These are phyloP conservation scores for Emydomyces testavorans DNA, from an alignment of 2,329 filamentous ascomycete species.

Conservation along the genomic window DNA sequence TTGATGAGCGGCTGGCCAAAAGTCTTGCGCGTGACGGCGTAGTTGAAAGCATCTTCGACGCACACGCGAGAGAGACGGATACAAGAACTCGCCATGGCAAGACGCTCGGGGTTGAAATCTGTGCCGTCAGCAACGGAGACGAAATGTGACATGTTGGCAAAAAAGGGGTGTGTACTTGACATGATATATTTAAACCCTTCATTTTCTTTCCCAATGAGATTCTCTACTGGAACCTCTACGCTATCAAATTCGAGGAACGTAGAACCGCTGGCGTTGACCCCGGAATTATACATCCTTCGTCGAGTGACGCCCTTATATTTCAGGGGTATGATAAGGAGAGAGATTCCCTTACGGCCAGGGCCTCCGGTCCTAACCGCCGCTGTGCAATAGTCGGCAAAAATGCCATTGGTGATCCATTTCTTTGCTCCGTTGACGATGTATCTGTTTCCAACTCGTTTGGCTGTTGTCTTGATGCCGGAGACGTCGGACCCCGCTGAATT, in stretches of 20 bases:
- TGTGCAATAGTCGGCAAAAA: constrained; percentile 51
- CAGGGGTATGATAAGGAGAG: constrained; percentile 47
- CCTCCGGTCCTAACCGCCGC: constrained; percentile 51
- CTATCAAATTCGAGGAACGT: constrained; percentile 61
- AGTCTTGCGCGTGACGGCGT: constrained; percentile 52
- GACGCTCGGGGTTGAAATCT: constrained; percentile 65
- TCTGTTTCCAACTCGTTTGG: constrained; percentile 38
- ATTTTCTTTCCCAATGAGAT: constrained; percentile 58
- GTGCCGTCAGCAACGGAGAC: constrained; percentile 36
- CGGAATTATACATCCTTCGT: constrained; percentile 50
- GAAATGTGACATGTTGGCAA: not conserved
- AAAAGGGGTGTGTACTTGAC: constrained; percentile 40
- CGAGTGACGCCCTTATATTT: constrained; percentile 41
- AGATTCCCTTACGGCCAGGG: constrained; percentile 43
- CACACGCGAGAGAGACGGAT: constrained; percentile 53
- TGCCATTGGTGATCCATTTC: constrained; percentile 56
- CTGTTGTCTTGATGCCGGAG: constrained; percentile 51
- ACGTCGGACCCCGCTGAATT: constrained; percentile 49
- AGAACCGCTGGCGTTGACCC: constrained; percentile 53
- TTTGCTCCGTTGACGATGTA: constrained; percentile 57
- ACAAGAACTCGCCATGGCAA: constrained; percentile 52
- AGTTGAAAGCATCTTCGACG: constrained; percentile 49
- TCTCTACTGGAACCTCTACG: constrained; percentile 56
- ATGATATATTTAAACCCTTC: constrained; percentile 61
- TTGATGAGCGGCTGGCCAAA: constrained; percentile 49